Evolutionary conservation across 1,284 basidiomycete species (phyloP).

Genomic region (Naganishia sp.): DNA sequence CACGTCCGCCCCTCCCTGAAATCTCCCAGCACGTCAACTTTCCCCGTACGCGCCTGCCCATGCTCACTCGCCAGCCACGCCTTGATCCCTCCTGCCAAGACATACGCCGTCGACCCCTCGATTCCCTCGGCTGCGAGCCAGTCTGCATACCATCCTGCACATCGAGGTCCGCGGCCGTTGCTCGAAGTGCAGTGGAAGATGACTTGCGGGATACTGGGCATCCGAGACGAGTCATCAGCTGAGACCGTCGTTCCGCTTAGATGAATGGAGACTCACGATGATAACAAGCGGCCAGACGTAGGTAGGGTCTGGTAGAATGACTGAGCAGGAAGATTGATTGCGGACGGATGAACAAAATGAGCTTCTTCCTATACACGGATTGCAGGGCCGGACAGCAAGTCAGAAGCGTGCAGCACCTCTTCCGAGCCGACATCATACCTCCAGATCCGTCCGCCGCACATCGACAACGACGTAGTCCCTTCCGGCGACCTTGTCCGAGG

Average conservation of each 20-base stretch:
- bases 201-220: conserved; percentile 33
- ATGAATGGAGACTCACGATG: conserved; percentile 1
- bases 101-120: conserved; percentile 32
- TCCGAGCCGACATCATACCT: conserved; percentile 31
- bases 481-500: conserved; percentile 21
- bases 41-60: not conserved
- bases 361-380: conserved; percentile 32
- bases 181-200: conserved; percentile 49
- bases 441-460: conserved; percentile 41
- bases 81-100: conserved; percentile 48
- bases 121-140: conserved; percentile 36
- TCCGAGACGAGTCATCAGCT: not conserved
- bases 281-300: conserved; percentile 32
- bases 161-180: conserved; percentile 44
- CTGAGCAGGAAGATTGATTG: conserved; percentile 46
- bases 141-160: conserved; percentile 50
- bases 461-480: conserved; percentile 42
- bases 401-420: too few relatives aligned
- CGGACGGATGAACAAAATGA: conserved; percentile 38
- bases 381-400: not conserved
- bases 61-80: conserved; percentile 35
- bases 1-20: not conserved
- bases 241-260: not conserved
- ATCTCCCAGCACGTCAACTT: conserved; percentile 20
- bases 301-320: conserved; percentile 43